Base-by-base conservation (phyloP, 2,329 filamentous ascomycete species). In the Elsinoe perseae region DNA sequence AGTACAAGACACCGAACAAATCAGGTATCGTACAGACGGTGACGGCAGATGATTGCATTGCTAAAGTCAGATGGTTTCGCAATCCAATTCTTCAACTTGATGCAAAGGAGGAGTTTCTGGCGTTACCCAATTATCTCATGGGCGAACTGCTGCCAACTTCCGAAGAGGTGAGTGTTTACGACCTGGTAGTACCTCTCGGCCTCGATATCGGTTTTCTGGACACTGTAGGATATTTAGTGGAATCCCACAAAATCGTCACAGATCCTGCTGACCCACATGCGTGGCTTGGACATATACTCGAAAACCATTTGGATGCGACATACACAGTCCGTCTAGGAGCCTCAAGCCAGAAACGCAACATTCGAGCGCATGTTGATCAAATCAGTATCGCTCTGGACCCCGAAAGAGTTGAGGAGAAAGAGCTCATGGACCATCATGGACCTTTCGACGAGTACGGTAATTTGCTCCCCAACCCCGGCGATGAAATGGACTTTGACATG, bases 1-100 rank as follows among this genome's bases (percentile, higher is more conserved):
- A 64, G 38, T 30, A 23, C 4, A 58, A 55, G 18, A 56, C 28
- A 27, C 54, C 56, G 2, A 50, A 54, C 20, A 77, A 73, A 60
- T 73, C 82, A 1, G 81, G 81, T 21, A 72, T 84, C 1, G 75
- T 83, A 1, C 80, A 84, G 60, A 68, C 69, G 4, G 80, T 82
- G 18, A 74, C 81, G 59, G 72, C 77, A 4, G 69, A 65, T n/a
- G 80, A 81, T 60, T 73, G 80, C 23, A 76, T 83, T 61, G 80
- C 80, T 14, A 71, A 69, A 6, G 73, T 84, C 2, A 72, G 73
- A 34, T 84, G 81, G 81, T 81, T 57, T 38, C 18, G 42, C 3
- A 32, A 54, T 16, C 32, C 54, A 18, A 46, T 27, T 10, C 48
- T 60, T 14, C 42, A 56, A 23, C 25, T 56, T 2, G 53, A 56